These are phyloP conservation scores for Berberis vulgaris DNA, from an alignment of 164 flowering plant species.

Conservation along the genomic window DNA sequence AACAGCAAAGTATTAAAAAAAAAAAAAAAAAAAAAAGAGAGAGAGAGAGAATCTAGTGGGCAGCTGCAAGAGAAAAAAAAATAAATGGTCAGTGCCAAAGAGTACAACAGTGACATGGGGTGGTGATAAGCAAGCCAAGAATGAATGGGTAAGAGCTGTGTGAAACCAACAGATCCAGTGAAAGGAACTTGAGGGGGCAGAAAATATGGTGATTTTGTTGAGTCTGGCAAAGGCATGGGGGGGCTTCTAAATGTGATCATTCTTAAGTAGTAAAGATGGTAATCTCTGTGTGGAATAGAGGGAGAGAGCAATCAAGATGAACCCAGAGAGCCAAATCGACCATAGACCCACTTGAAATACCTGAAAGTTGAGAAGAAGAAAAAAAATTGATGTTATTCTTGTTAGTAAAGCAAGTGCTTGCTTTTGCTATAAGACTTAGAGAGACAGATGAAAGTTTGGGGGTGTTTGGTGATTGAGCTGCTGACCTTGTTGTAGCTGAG, in stretches of 20 bases:
- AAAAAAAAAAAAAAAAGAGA: too few relatives aligned
- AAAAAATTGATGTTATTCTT: too few relatives aligned
- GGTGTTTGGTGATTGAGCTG: neutral
- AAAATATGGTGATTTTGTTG: constrained; percentile 41
- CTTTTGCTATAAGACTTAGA: too few relatives aligned
- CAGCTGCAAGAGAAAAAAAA: too few relatives aligned
- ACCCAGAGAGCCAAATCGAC: constrained; percentile 78
- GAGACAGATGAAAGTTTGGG: neutral
- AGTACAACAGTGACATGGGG: constrained; percentile 20
- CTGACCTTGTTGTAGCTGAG: constrained; percentile 14
- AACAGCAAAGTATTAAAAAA: too few relatives aligned
- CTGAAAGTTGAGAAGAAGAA: constrained; percentile 34
- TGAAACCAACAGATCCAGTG: constrained; percentile 37
- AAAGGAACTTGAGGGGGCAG: constrained; percentile 50
- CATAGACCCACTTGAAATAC: constrained; percentile 46
- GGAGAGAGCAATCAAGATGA: constrained; percentile 58
- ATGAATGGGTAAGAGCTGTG: constrained; percentile 59
- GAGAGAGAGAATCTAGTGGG: too few relatives aligned
- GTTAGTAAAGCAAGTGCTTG: neutral
- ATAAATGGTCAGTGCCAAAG: too few relatives aligned
- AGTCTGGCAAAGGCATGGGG: constrained; percentile 6
- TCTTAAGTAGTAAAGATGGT: constrained; percentile 40
- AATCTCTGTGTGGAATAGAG: constrained; percentile 52
- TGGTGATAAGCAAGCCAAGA: constrained; percentile 80
- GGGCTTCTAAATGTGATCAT: constrained; percentile 26